Percentiles rank a stretch among this genome's conserved stretches.
These are phyloP conservation scores for Microstegium vimineum DNA, from an alignment of 176 grass and related monocot genomes.

Conservation along the genomic window DNA sequence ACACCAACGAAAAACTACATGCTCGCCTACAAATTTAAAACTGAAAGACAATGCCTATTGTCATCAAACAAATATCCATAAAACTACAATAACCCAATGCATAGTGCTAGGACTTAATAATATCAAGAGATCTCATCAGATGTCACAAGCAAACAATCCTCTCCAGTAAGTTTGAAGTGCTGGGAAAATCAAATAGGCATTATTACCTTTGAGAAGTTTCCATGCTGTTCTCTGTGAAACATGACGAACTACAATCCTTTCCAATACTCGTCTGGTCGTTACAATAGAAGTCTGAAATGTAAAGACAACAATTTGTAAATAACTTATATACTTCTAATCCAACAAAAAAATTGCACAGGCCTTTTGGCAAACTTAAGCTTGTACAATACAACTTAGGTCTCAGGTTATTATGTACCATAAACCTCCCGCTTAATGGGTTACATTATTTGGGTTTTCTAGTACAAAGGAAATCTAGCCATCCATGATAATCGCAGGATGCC, in stretches of 20 bases:
- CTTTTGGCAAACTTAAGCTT: background rate
- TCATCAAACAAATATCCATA: background rate
- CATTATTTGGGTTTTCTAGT: constrained; percentile 21
- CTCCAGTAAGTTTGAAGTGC: background rate
- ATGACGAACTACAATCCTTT: constrained; percentile 71
- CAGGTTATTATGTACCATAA: background rate
- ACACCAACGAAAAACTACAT: no score
- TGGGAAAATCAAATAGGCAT: background rate
- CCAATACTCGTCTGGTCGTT: constrained; percentile 81
- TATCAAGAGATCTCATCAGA: background rate
- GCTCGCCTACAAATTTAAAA: no score
- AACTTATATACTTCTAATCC: background rate
- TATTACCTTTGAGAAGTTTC: constrained; percentile 95
- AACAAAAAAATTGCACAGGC: background rate
- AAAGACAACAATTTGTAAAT: constrained; percentile 22
- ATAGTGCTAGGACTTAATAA: background rate
- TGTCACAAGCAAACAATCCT: background rate
- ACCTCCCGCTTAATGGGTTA: background rate
- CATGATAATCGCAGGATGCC: background rate
- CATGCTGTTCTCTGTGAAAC: constrained; percentile 95
- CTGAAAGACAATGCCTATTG: background rate
- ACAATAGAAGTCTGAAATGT: constrained; percentile 73
- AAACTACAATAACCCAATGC: background rate
- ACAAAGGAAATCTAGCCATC: background rate
- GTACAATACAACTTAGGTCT: background rate